Evolutionary conservation across 1,284 basidiomycete species (phyloP).

Genomic region (Polyporus tsugae): DNA sequence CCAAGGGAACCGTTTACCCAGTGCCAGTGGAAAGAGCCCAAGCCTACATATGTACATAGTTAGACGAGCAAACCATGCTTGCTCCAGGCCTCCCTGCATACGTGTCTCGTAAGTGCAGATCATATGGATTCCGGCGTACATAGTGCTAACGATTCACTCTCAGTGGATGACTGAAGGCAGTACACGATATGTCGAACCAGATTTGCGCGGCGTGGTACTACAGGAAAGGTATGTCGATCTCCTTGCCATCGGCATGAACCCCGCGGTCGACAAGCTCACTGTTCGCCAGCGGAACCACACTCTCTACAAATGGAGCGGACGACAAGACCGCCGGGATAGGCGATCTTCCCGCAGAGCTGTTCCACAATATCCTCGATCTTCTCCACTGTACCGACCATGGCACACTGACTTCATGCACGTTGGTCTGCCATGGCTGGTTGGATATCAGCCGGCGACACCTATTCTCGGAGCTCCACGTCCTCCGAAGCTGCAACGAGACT

Average conservation of each 20-base stretch:
- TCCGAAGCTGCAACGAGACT: slow-evolving; percentile 12
- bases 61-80: background rate
- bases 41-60: background rate
- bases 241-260: background rate
- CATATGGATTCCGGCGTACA: no score
- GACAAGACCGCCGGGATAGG: background rate
- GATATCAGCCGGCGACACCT: slow-evolving; percentile 21
- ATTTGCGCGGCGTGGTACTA: background rate
- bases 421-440: slow-evolving; percentile 23
- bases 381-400: slow-evolving; percentile 10
- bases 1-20: background rate
- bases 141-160: background rate
- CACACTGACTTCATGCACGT: slow-evolving; percentile 11
- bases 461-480: slow-evolving; percentile 17
- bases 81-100: background rate
- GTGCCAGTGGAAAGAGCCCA: background rate
- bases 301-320: no score
- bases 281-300: background rate
- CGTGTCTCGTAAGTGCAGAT: background rate
- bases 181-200: background rate
- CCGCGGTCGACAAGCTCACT: background rate
- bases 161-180: background rate
- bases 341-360: slow-evolving; percentile 21
- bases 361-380: slow-evolving; percentile 17
- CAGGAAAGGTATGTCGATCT: background rate